Conservation (phyloP, 129 eudicot genomes). For the Oenanthe sinensis region DNA sequence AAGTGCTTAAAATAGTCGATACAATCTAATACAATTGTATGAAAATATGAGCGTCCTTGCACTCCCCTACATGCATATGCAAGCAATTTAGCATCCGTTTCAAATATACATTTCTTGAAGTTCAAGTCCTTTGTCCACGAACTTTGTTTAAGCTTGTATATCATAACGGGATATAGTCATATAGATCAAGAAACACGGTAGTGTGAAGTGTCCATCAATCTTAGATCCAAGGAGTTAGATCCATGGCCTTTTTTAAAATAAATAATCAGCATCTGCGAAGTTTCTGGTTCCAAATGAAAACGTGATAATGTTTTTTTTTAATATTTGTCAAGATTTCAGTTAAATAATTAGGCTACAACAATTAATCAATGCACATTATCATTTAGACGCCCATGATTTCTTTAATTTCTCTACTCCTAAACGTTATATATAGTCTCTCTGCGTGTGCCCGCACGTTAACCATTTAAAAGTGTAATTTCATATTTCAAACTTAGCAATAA, state of each 20-base stretch:
- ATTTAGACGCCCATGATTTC: not conserved
- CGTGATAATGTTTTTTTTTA: not conserved
- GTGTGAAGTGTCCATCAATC: not conserved
- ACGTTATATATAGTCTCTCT: not conserved
- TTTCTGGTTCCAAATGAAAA: not conserved
- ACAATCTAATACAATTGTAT: too few species aligned
- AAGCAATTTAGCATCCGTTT: too few species aligned
- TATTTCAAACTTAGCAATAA: not conserved
- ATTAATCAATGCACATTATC: not conserved
- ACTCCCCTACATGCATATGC: too few species aligned
- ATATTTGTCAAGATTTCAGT: too few species aligned
- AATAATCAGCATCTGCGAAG: not conserved
- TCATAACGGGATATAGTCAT: not conserved
- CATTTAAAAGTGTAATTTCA: not conserved
- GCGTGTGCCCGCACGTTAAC: conserved; percentile 3
- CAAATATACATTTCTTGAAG: too few species aligned
- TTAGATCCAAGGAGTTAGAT: not conserved
- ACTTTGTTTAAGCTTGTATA: not conserved
- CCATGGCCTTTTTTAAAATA: not conserved
- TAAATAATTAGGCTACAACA: too few species aligned
- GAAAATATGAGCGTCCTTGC: too few species aligned
- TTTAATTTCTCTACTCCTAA: not conserved
- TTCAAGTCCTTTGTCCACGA: too few species aligned
- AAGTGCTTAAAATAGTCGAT: too few species aligned
- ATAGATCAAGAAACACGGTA: too few species aligned